phyloP scores from a whole-genome alignment of 1,139 yeast genomes.

The Cylindricascospora bacillispora region DNA sequence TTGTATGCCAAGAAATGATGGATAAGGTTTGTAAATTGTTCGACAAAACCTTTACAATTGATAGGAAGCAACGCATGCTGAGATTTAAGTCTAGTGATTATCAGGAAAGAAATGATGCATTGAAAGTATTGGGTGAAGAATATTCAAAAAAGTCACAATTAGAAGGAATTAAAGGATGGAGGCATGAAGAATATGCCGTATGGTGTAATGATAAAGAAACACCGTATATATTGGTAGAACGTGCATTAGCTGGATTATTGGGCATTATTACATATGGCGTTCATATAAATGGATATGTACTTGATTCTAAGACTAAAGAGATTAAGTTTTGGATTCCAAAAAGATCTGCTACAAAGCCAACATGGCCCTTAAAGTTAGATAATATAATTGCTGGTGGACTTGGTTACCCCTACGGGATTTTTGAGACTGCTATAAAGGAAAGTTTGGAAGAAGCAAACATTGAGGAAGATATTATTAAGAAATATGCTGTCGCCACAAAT shows the following conservation, averaged over 20 bases:
- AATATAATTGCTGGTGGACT: slow-evolving; percentile 94
- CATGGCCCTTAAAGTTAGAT: slow-evolving; percentile 85
- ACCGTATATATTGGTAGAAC: slow-evolving; percentile 60
- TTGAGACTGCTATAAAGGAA: slow-evolving; percentile 75
- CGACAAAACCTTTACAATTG: slow-evolving; percentile 8
- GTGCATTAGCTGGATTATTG: slow-evolving; percentile 67
- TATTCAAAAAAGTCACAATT: slow-evolving; percentile 12
- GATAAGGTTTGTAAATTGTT: slow-evolving; percentile 6
- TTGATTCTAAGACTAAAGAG: slow-evolving; percentile 30
- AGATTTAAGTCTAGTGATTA: slow-evolving; percentile 10
- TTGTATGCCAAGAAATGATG: slow-evolving; percentile 15
- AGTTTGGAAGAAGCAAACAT: slow-evolving; percentile 87
- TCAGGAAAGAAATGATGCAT: slow-evolving; percentile 14
- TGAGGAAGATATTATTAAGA: slow-evolving; percentile 35
- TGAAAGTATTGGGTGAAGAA: slow-evolving; percentile 13
- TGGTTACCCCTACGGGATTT: slow-evolving; percentile 65
- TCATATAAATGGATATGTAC: slow-evolving; percentile 70
- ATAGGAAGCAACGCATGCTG: slow-evolving; percentile 6
- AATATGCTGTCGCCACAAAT: slow-evolving; percentile 42
- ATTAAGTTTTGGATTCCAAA: slow-evolving; percentile 76
- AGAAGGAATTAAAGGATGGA: slow-evolving; percentile 55
- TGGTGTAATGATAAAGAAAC: slow-evolving; percentile 36
- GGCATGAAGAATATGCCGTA: slow-evolving; percentile 69
- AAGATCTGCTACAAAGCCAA: slow-evolving; percentile 62
- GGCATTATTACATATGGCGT: slow-evolving; percentile 89